These are phyloP conservation scores for Xylaria sp. DNA, from an alignment of 2,329 filamentous ascomycete genomes.

Conservation along the genomic window DNA sequence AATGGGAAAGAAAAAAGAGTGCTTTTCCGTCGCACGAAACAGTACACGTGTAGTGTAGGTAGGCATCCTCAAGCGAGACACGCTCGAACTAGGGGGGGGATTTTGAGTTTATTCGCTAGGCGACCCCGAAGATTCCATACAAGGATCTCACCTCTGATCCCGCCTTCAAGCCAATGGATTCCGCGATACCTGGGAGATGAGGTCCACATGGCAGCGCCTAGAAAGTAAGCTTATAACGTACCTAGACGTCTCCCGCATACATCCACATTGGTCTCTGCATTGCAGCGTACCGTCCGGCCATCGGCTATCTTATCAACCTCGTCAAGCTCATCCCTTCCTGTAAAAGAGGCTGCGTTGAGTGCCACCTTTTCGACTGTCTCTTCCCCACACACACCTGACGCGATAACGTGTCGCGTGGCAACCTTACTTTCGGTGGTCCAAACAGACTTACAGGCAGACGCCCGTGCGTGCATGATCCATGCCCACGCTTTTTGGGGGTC, in stretches of 20 bases:
- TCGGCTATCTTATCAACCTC: conserved; percentile 40
- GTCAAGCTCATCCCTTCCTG: conserved; percentile 25
- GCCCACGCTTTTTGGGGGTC: conserved; percentile 28
- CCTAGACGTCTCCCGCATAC: conserved; percentile 35
- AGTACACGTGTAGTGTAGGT: not conserved
- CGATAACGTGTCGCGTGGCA: conserved; percentile 40
- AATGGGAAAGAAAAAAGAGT: conserved; percentile 1
- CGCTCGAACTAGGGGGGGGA: conserved; percentile 24
- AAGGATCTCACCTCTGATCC: conserved; percentile 28
- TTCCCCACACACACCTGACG: conserved; percentile 32
- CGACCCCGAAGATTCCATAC: conserved; percentile 36
- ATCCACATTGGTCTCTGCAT: conserved; percentile 33
- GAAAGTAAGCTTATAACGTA: conserved; percentile 38
- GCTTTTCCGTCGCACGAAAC: not conserved
- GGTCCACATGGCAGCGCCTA: conserved; percentile 24
- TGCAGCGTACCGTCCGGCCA: conserved; percentile 34
- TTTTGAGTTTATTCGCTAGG: conserved; percentile 37
- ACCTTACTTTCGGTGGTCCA: conserved; percentile 23
- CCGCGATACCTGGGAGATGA: conserved; percentile 16
- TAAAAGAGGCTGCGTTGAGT: conserved; percentile 22
- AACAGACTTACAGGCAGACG: conserved; percentile 19
- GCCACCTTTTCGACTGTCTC: conserved; percentile 14
- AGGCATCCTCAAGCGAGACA: conserved; percentile 25
- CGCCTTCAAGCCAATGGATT: conserved; percentile 22
- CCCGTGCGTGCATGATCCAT: conserved; percentile 29